Evolutionary conservation across 2,329 filamentous ascomycete genomes (phyloP).

Genomic region (Dactylonectria macrodidyma): DNA sequence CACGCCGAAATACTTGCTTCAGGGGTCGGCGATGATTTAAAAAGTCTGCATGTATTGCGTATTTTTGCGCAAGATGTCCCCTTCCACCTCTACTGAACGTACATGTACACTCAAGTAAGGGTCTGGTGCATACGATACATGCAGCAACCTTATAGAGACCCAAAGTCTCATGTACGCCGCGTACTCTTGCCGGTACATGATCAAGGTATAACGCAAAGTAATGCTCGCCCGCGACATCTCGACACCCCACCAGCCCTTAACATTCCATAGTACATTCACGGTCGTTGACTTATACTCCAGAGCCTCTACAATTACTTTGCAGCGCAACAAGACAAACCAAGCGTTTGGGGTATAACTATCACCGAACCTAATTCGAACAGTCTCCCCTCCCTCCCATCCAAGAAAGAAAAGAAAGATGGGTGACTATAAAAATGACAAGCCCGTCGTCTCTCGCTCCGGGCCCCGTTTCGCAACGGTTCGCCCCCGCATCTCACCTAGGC

Average conservation of each 20-base stretch:
- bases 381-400: slow-evolving; percentile 36
- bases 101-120: too few relatives aligned
- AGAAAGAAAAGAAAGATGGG: slow-evolving; percentile 32
- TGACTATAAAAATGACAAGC: slow-evolving; percentile 39
- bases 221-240: neutral
- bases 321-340: slow-evolving; percentile 43
- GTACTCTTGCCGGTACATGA: neutral
- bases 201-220: neutral
- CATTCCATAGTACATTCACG: neutral
- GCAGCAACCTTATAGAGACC: neutral
- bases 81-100: too few relatives aligned
- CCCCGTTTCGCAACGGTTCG: slow-evolving; percentile 34
- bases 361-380: slow-evolving; percentile 46
- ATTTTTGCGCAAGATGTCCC: too few relatives aligned
- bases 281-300: neutral
- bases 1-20: too few relatives aligned
- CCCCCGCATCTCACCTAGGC: slow-evolving; percentile 35
- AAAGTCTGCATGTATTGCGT: too few relatives aligned
- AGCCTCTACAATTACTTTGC: neutral
- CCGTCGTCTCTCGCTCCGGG: slow-evolving; percentile 31
- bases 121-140: neutral
- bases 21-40: neutral
- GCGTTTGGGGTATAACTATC: slow-evolving; percentile 49
- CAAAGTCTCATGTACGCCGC: neutral
- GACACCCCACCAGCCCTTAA: neutral